These are phyloP conservation scores for Aspergillus japonicus DNA, from an alignment of 2,329 filamentous ascomycete genomes.

Conservation along the genomic window DNA sequence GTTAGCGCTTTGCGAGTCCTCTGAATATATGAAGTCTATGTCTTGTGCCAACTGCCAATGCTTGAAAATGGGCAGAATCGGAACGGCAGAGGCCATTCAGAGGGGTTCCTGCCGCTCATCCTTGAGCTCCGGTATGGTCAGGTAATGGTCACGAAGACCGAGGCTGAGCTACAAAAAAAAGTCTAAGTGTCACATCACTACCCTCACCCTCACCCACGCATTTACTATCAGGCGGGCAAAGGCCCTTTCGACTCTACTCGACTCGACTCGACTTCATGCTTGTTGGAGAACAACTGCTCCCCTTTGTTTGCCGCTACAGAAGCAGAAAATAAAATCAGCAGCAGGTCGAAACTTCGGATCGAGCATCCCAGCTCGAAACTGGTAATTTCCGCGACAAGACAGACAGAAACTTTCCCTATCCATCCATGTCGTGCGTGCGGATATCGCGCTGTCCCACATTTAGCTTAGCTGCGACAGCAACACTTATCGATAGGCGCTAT, in stretches of 20 bases:
- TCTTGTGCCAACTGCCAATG: not conserved
- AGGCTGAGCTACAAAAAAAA: slow-evolving; percentile 6
- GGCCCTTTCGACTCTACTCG: not conserved
- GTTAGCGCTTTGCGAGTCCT: too few relatives aligned
- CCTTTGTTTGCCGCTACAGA: too few relatives aligned
- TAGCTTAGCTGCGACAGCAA: slow-evolving; percentile 8
- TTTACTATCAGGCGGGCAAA: not conserved
- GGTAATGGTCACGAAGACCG: slow-evolving; percentile 10
- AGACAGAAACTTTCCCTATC: not conserved
- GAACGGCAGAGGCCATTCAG: not conserved
- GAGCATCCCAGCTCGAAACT: not conserved
- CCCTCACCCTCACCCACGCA: too few relatives aligned
- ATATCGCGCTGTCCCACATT: slow-evolving; percentile 22
- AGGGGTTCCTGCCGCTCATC: not conserved
- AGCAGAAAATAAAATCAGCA: not conserved
- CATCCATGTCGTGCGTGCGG: slow-evolving; percentile 11
- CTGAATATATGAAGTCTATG: too few relatives aligned
- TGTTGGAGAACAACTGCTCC: not conserved
- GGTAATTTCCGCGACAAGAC: slow-evolving; percentile 8
- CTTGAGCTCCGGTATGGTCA: slow-evolving; percentile 12
- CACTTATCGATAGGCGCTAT: slow-evolving; percentile 17
- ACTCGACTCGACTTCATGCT: not conserved
- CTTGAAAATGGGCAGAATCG: not conserved
- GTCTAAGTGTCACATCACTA: slow-evolving; percentile 4
- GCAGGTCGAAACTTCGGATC: not conserved